A percentile compares a stretch with the other conserved stretches of the same genome.
phyloP scores from a whole-genome alignment of 139 green algal genomes.

The Chlamydomonas eustigma region DNA sequence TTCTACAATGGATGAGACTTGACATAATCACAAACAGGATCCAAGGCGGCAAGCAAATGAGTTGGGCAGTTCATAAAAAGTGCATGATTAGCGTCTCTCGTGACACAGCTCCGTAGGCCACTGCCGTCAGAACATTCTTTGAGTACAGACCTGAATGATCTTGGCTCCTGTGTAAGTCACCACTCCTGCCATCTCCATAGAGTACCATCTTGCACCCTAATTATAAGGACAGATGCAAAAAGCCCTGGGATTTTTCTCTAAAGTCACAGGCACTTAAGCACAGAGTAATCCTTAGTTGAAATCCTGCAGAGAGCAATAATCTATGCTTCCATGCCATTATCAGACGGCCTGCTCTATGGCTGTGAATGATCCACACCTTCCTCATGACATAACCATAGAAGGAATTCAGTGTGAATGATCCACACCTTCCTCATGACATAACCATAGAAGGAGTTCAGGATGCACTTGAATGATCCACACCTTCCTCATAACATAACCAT shows the following conservation, averaged over 20 bases:
- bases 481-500: constrained; percentile 78
- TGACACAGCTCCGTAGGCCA: no score
- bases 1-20: not conserved
- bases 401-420: constrained; percentile 99
- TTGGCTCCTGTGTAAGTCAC: constrained; percentile 94
- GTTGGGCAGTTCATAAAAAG: not conserved
- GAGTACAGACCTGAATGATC: constrained; percentile 80
- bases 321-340: no score
- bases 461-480: constrained; percentile 86
- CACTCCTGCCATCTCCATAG: constrained; percentile 99
- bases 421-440: constrained; percentile 92
- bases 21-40: not conserved
- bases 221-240: no score
- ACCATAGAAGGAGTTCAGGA: constrained; percentile 84
- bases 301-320: no score
- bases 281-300: no score
- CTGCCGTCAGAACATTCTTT: no score
- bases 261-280: no score
- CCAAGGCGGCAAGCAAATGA: not conserved
- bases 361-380: constrained; percentile 84
- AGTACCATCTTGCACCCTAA: constrained; percentile 93
- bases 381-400: constrained; percentile 83
- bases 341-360: no score
- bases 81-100: no score
- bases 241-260: no score